phyloP scores from a whole-genome alignment of 2,329 filamentous ascomycete species.

The Tolypocladium endophyticum region DNA sequence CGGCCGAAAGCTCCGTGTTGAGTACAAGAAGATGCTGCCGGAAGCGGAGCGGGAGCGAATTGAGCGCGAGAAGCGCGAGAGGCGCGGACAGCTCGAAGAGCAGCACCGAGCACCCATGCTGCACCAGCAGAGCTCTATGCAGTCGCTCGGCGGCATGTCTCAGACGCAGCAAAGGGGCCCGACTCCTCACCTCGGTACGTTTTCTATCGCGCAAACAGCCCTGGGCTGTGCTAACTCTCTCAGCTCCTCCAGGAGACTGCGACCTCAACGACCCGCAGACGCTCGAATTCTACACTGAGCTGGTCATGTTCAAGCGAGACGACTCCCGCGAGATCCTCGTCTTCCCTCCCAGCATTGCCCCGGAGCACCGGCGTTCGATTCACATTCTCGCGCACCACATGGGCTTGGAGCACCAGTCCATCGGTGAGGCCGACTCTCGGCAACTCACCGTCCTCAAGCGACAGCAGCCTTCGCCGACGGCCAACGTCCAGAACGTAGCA shows the following conservation, averaged over 20 bases:
- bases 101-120: constrained; percentile 75
- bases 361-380: constrained; percentile 77
- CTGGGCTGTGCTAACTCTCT: constrained; percentile 1
- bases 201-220: not conserved
- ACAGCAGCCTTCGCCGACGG: constrained; percentile 39
- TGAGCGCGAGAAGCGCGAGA: constrained; percentile 92
- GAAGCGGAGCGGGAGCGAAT: constrained; percentile 90
- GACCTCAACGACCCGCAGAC: constrained; percentile 88
- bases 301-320: constrained; percentile 81
- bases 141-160: constrained; percentile 59
- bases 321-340: constrained; percentile 67
- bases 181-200: constrained; percentile 32
- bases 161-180: constrained; percentile 46
- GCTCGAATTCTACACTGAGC: constrained; percentile 79
- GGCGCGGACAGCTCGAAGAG: constrained; percentile 90
- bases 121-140: constrained; percentile 78
- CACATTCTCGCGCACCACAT: constrained; percentile 94
- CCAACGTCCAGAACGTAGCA: constrained; percentile 44
- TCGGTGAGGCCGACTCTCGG: constrained; percentile 75
- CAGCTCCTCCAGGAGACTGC: constrained; percentile 43
- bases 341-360: constrained; percentile 71
- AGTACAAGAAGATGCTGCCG: constrained; percentile 99
- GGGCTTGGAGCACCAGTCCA: constrained; percentile 82
- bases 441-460: constrained; percentile 84
- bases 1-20: constrained; percentile 85